Percentiles rank a stretch among this genome's conserved stretches.
These are phyloP conservation scores for Trypanosomatidae sp. DNA, from an alignment of 208 protist species.

Conservation along the genomic window DNA sequence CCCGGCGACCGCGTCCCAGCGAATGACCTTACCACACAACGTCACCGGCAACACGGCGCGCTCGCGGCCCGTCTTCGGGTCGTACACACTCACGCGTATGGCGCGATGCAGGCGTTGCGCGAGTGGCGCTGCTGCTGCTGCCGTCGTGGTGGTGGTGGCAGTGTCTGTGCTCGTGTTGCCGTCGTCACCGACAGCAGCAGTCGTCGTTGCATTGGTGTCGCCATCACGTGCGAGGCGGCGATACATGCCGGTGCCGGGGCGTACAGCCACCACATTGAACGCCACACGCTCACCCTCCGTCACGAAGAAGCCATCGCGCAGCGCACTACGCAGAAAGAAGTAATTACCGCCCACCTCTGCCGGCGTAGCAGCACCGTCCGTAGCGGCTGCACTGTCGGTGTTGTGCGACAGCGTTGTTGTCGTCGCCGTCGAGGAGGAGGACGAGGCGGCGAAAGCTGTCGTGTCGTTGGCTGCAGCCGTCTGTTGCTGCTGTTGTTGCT, in stretches of 20 bases:
- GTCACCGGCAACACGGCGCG: conserved; percentile 20
- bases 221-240: not conserved
- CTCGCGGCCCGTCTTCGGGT: conserved; percentile 20
- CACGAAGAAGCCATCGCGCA: conserved; percentile 58
- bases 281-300: conserved; percentile 56
- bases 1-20: conserved; percentile 30
- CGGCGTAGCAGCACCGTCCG: too few relatives aligned
- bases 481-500: not conserved
- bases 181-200: not conserved
- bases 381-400: too few relatives aligned
- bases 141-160: too few relatives aligned
- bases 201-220: not conserved
- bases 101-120: conserved; percentile 11
- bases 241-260: not conserved
- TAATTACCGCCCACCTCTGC: too few relatives aligned
- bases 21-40: conserved; percentile 30
- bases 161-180: too few relatives aligned
- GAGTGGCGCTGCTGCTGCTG: not conserved
- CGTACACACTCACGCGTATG: conserved; percentile 21
- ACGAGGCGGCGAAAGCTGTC: not conserved
- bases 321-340: conserved; percentile 47
- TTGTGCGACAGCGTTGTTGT: not conserved
- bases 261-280: conserved; percentile 15
- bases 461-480: not conserved
- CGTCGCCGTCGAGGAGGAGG: not conserved